Conservation (phyloP, 371 early-diverging fungal genomes). For the Mortierella sp. region DNA sequence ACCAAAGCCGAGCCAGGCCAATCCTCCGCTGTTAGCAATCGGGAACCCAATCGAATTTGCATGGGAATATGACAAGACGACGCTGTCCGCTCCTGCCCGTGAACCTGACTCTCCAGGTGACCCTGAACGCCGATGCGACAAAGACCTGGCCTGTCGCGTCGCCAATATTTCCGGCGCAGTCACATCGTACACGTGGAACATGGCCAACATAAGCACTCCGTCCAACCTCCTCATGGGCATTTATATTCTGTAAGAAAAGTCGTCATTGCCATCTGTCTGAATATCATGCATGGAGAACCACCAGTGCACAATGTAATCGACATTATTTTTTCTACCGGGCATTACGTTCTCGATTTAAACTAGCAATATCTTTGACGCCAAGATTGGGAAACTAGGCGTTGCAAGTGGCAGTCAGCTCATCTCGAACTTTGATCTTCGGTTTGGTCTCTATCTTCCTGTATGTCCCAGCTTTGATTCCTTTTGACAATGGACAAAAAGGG, state of each 20-base stretch:
- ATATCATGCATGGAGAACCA: background rate
- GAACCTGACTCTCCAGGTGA: slow-evolving; percentile 17
- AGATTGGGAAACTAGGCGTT: slow-evolving; percentile 15
- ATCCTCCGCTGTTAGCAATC: slow-evolving; percentile 29
- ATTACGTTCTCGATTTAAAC: background rate
- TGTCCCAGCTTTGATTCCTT: background rate
- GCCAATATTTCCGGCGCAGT: slow-evolving; percentile 27
- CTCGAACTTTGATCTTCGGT: slow-evolving; percentile 25
- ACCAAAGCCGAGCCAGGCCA: slow-evolving; percentile 20
- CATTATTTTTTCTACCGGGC: background rate
- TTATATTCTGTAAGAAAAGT: slow-evolving; percentile 17
- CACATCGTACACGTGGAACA: slow-evolving; percentile 18
- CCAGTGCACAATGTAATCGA: background rate
- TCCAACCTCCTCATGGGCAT: slow-evolving; percentile 20
- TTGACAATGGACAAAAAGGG: background rate
- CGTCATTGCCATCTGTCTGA: no score
- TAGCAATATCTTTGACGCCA: slow-evolving; percentile 24
- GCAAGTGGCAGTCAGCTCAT: slow-evolving; percentile 21
- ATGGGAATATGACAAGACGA: slow-evolving; percentile 29
- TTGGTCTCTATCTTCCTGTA: slow-evolving; percentile 33
- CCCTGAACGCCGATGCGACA: slow-evolving; percentile 17
- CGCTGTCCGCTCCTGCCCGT: slow-evolving; percentile 14
- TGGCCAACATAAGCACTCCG: background rate
- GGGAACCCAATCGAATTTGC: slow-evolving; percentile 22
- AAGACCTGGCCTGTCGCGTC: slow-evolving; percentile 22